Percentiles rank a stretch among this genome's conserved stretches.
Conservation (phyloP, 1,139 yeast genomes). For the Meyerozyma athensensis region DNA sequence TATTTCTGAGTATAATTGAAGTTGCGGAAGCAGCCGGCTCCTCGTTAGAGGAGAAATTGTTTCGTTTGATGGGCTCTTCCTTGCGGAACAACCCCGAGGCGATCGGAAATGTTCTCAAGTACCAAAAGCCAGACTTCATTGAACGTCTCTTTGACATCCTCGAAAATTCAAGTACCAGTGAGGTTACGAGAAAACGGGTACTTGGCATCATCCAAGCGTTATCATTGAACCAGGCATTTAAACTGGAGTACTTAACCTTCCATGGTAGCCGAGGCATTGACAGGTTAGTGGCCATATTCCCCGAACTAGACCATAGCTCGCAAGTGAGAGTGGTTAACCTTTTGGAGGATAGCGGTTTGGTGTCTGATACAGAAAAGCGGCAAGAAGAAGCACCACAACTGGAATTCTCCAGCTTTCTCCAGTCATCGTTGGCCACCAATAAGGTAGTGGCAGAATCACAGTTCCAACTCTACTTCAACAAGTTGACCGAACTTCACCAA, state of each 20-base stretch:
- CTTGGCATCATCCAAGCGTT: conserved; percentile 47
- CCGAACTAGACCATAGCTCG: conserved; percentile 24
- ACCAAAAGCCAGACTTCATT: conserved; percentile 11
- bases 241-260: conserved; percentile 21
- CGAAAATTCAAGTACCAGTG: conserved; percentile 14
- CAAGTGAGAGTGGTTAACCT: conserved; percentile 35
- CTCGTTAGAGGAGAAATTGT: conserved; percentile 37
- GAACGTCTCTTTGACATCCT: conserved; percentile 13
- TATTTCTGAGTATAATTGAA: conserved; percentile 1
- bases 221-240: conserved; percentile 27
- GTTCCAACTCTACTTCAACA: conserved; percentile 38
- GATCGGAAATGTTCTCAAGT: conserved; percentile 23
- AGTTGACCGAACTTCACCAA: conserved; percentile 36
- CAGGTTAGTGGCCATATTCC: conserved; percentile 23
- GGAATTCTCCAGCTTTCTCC: conserved; percentile 28
- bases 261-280: conserved; percentile 19
- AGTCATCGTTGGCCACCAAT: conserved; percentile 20
- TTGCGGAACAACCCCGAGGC: conserved; percentile 75
- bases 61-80: conserved; percentile 51
- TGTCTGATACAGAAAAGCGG: conserved; percentile 14
- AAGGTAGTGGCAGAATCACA: conserved; percentile 31
- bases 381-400: conserved; percentile 15
- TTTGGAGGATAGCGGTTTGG: conserved; percentile 33
- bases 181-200: conserved; percentile 39
- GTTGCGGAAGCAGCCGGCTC: neutral